Evolutionary conservation across 345 rosid species (phyloP), one percentile per base, ranked within the genome.

Genomic region (Psidium guajava): DNA sequence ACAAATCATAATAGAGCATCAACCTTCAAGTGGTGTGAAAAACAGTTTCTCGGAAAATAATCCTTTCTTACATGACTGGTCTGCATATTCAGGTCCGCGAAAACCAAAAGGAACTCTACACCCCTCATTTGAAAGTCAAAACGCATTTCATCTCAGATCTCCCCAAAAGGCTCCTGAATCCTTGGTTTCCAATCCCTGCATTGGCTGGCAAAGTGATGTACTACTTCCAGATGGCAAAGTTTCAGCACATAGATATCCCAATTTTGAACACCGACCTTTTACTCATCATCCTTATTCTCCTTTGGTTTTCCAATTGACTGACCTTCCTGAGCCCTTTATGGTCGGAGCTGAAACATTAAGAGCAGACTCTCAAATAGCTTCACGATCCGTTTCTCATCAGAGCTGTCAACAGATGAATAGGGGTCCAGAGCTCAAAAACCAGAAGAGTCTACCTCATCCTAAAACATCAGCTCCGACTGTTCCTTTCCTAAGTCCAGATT

Each of bases 401-500:
- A 85, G 74, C 69, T 57, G 42, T 84, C 87, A 85, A 85, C 74
- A 77, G 77, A 81, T 82, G 73, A 83, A 56, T 80, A 83, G 86
- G 87, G 82, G 64, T 74, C 90, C 85, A 57, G 87, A 88, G 82
- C 83, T 80, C 50, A 36, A 82, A 51, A 87, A 84, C 92, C 82
- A 54, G 84, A 89, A 83, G 77, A 84, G 77, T 84, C 86, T 49
- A 16, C 88, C 85, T 52, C 88, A 82, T 87, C 87, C 84, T 54
- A 85, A 84, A 82, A 82, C 83, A 80, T 90, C 92, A 77, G 85
- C 83, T 77, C 85, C 88, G 64, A 87, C 85, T 84, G 86, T 93
- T 61, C 92, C 94, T 24, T 92, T 92, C 84, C 82, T 88, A 86
- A 85, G 84, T 64, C 85, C 90, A 32, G 90, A 90, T 82, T 83